phyloP scores from a whole-genome alignment of 148 eudicot species.

The Polygonum aviculare region DNA sequence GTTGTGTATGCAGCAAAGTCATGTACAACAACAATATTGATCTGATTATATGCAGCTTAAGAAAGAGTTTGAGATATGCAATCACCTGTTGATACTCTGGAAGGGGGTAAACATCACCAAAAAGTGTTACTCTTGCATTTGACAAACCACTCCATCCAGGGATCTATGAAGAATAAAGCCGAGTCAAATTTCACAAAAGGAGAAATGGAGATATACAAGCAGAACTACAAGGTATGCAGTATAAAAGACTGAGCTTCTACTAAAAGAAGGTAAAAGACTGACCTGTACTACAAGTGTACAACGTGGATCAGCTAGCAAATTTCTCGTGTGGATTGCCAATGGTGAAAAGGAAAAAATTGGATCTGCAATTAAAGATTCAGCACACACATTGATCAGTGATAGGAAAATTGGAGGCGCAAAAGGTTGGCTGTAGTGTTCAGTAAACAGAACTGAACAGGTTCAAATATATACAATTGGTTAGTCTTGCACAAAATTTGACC shows the following conservation, averaged over 20 bases:
- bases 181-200: conserved; percentile 17
- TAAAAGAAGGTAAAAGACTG: background rate
- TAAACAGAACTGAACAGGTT: background rate
- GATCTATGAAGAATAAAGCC: conserved; percentile 43
- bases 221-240: background rate
- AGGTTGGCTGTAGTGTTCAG: background rate
- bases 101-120: conserved; percentile 88
- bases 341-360: conserved; percentile 99
- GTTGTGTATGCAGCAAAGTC: background rate
- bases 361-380: conserved; percentile 39
- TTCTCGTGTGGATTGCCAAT: conserved; percentile 94
- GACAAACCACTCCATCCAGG: conserved; percentile 99
- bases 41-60: background rate
- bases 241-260: background rate
- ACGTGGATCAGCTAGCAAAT: conserved; percentile 82
- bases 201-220: background rate
- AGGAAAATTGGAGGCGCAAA: background rate
- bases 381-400: background rate
- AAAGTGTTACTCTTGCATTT: conserved; percentile 93
- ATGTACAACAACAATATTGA: background rate
- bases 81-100: conserved; percentile 83
- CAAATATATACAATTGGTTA: background rate
- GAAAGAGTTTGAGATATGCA: background rate
- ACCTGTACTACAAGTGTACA: conserved; percentile 98
- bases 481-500: conserved; percentile 3